Conservation (phyloP, 768 basidiomycete species). For the Macrolepiota dolichaula region DNA sequence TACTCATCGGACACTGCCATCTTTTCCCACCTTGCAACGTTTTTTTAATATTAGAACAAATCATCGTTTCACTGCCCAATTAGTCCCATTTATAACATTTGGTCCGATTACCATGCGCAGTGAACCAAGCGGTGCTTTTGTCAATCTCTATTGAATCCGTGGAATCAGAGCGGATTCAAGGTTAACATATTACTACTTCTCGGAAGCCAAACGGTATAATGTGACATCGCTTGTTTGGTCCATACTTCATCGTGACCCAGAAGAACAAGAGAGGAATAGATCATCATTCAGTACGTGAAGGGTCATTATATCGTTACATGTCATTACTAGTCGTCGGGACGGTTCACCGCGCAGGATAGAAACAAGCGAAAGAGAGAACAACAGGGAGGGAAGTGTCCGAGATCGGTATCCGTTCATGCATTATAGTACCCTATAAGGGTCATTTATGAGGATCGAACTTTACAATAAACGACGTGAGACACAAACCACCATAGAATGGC, state of each 20-base stretch:
- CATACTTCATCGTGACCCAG: neutral
- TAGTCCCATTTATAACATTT: constrained; percentile 15
- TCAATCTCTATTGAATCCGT: constrained; percentile 7
- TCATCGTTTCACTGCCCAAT: constrained; percentile 11
- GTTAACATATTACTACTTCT: neutral
- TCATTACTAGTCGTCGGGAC: constrained; percentile 9
- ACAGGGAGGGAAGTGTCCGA: constrained; percentile 21
- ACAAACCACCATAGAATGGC: constrained; percentile 54
- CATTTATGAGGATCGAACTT: constrained; percentile 21
- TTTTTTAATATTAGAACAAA: constrained; percentile 38
- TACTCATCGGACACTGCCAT: constrained; percentile 20
- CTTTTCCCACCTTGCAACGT: constrained; percentile 35
- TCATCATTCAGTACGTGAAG: constrained; percentile 10
- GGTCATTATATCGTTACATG: constrained; percentile 10
- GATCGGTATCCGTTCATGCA: constrained; percentile 30
- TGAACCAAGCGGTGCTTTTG: constrained; percentile 5
- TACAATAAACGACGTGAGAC: constrained; percentile 14
- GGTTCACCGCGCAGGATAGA: constrained; percentile 6
- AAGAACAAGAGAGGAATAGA: constrained; percentile 1
- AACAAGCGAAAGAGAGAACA: constrained; percentile 27
- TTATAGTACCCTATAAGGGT: constrained; percentile 45
- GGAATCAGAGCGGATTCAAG: constrained; percentile 9
- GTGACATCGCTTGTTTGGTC: constrained; percentile 6
- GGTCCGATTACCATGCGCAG: constrained; percentile 22
- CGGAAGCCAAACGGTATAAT: constrained; percentile 7